These are phyloP conservation scores for Salix viminalis DNA, from an alignment of 345 rosid genomes.

Conservation along the genomic window DNA sequence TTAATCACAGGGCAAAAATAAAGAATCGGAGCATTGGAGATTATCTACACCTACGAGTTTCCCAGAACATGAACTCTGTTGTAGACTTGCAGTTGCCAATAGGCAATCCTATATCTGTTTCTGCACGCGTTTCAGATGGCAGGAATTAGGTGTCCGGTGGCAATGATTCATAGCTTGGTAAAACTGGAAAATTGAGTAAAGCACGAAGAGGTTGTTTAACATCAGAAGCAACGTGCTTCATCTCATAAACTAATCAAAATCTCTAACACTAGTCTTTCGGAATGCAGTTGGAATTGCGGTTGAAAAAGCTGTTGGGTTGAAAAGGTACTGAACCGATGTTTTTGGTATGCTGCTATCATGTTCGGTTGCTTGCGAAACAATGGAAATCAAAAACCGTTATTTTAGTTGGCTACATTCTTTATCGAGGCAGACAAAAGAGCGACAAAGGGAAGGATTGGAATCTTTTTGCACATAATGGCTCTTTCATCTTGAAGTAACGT, in stretches of 20 bases:
- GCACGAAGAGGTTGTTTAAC: not conserved
- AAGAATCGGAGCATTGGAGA: not conserved
- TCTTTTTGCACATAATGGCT: not conserved
- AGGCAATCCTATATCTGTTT: not conserved
- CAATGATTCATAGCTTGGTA: not conserved
- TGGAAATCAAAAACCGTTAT: slow-evolving; percentile 1
- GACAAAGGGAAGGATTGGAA: not conserved
- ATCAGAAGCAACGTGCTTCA: not conserved
- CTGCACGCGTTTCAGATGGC: not conserved
- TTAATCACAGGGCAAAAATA: not conserved
- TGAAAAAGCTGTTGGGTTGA: too few species aligned
- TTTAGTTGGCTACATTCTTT: slow-evolving; percentile 12
- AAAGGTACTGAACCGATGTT: too few species aligned
- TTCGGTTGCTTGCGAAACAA: slow-evolving; percentile 2
- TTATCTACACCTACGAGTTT: not conserved
- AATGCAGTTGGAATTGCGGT: too few species aligned
- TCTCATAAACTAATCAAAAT: not conserved
- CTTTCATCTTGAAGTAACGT: slow-evolving; percentile 30
- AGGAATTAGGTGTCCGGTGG: not conserved
- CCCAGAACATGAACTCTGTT: not conserved
- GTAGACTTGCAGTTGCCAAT: not conserved
- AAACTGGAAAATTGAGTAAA: not conserved
- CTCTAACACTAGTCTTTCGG: too few species aligned
- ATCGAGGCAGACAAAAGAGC: not conserved
- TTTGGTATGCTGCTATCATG: not conserved